Evolutionary conservation across 1,139 yeast species (phyloP), one percentile per base, ranked within the genome.

Genomic region (Lodderomyces oxycetoniae): DNA sequence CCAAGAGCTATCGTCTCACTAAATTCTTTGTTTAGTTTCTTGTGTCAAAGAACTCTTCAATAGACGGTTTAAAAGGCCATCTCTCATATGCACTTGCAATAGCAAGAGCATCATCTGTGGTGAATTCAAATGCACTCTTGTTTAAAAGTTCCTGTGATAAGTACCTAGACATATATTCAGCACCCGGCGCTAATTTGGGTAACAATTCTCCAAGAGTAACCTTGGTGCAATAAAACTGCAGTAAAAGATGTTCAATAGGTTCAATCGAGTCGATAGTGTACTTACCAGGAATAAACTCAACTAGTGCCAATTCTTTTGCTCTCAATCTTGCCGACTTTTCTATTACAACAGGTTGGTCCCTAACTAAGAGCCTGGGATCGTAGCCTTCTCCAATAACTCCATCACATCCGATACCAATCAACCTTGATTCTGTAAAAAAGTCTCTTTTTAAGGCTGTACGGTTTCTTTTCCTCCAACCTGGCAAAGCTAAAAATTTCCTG

Each of bases 61-160:
- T 13, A 0, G 59, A 30, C 1, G 96, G 96, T 55, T 80, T 87
- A 63, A 88, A 89, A 0, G 97, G 93, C 97, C 97, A 89, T 15
- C 60, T 52, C 30, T 67, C 71, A 51, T 81, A 85, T 3, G 61
- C 67, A 4, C 69, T 55, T 3, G 78, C 66, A 6, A 89, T 52
- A 4, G 53, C 47, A 5, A 63, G 41, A 41, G 81, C 64, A 13
- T 87, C 93, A 1, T 71, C 73, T 4, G 63, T 50, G 0, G 76
- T 61, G 38, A 88, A 58, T 3, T 72, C 71, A 13, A 61, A 56
- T 0, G 84, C 74, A 3, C 54, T 49, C 40, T 67, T 73, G 8
- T 69, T 52, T 36, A 76, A 47, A 3, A 79, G 37, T 0, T 53
- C 57, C 6, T 42, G 34, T 3, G 70, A 63, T 5, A 71, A 51